Evolutionary conservation across 805 yeast species (phyloP).

Genomic region (Candida sphagnicola): DNA sequence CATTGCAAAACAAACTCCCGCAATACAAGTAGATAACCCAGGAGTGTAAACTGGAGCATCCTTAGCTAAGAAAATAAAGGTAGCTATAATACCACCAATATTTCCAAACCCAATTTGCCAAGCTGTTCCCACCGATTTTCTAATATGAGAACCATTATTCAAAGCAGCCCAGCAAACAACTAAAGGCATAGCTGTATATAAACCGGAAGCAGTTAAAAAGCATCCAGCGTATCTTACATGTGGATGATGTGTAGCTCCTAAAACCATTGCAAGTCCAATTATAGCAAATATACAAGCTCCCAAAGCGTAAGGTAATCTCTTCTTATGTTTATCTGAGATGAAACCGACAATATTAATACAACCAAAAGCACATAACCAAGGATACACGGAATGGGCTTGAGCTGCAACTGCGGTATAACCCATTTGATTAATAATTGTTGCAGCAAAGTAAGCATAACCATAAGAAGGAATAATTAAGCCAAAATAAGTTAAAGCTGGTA

Average conservation of each 20-base stretch:
- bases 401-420: slow-evolving; percentile 70
- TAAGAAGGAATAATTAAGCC: slow-evolving; percentile 69
- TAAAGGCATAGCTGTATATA: slow-evolving; percentile 66
- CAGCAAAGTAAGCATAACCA: slow-evolving; percentile 72
- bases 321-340: slow-evolving; percentile 51
- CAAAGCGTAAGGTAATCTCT: slow-evolving; percentile 44
- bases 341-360: slow-evolving; percentile 59
- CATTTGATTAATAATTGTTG: slow-evolving; percentile 57
- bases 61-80: slow-evolving; percentile 48
- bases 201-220: slow-evolving; percentile 55
- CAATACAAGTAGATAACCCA: slow-evolving; percentile 52
- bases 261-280: slow-evolving; percentile 53
- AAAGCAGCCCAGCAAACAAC: slow-evolving; percentile 63
- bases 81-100: slow-evolving; percentile 66
- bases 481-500: slow-evolving; percentile 60
- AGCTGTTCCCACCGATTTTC: slow-evolving; percentile 57
- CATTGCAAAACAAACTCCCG: slow-evolving; percentile 43
- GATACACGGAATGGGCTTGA: slow-evolving; percentile 78
- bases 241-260: slow-evolving; percentile 40
- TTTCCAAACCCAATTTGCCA: slow-evolving; percentile 70
- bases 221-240: slow-evolving; percentile 55
- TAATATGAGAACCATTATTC: slow-evolving; percentile 59
- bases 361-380: slow-evolving; percentile 78
- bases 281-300: slow-evolving; percentile 30
- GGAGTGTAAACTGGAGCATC: slow-evolving; percentile 59